A percentile compares a stretch with the other conserved stretches of the same genome.
phyloP scores from a whole-genome alignment of 2,329 filamentous ascomycete species.

The Chaetomiaceae sp. region DNA sequence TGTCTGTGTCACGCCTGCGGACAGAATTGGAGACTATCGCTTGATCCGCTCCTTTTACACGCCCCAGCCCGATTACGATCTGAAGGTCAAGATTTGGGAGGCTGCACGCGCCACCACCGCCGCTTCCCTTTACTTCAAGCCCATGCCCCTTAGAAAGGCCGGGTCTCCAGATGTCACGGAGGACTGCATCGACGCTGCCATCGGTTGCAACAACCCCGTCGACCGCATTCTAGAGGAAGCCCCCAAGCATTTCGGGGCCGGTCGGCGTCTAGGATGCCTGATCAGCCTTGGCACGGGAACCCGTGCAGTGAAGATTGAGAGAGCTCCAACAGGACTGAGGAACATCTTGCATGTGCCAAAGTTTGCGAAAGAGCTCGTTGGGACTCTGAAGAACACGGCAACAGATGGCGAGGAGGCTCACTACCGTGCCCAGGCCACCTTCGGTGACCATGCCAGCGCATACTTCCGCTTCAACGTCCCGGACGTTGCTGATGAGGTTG shows the following conservation, averaged over 20 bases:
- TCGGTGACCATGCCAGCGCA: conserved; percentile 18
- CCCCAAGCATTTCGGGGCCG: conserved; percentile 24
- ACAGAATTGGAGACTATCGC: background rate
- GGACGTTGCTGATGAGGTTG: conserved; percentile 22
- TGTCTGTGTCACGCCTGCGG: conserved; percentile 2
- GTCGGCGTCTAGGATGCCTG: conserved; percentile 26
- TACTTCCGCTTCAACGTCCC: conserved; percentile 31
- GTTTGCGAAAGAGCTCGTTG: conserved; percentile 3
- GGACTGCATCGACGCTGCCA: conserved; percentile 39
- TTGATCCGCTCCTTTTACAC: background rate
- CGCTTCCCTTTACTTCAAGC: conserved; percentile 36
- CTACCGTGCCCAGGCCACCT: conserved; percentile 12
- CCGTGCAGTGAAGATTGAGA: conserved; percentile 8
- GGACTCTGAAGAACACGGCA: conserved; percentile 20
- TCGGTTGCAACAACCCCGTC: conserved; percentile 41
- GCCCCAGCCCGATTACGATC: background rate
- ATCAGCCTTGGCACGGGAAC: conserved; percentile 32
- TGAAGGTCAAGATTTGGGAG: conserved; percentile 36
- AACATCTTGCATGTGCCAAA: background rate
- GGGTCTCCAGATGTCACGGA: background rate
- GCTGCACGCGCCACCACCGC: conserved; percentile 41
- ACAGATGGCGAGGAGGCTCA: conserved; percentile 24
- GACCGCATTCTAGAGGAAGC: conserved; percentile 28
- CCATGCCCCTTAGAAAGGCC: no score
- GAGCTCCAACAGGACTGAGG: background rate